A percentile compares a stretch with the other conserved stretches of the same genome.
Evolutionary conservation across 148 eudicot species (phyloP).

Genomic region (Chenopodium berlandieri): DNA sequence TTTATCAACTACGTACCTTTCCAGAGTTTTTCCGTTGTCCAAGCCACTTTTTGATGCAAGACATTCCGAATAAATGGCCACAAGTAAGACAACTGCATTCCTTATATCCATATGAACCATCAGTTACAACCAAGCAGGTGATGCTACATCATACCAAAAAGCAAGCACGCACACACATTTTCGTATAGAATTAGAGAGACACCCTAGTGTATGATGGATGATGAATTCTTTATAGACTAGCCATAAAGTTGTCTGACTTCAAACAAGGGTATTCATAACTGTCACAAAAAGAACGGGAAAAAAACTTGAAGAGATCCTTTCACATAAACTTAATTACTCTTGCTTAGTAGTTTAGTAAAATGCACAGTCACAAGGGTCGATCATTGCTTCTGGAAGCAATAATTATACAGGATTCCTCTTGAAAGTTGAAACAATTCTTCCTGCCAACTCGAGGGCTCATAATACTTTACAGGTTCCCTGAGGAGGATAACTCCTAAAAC

Average conservation of each 20-base stretch:
- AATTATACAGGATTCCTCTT: background rate
- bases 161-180: background rate
- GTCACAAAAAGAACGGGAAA: background rate
- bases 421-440: background rate
- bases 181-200: background rate
- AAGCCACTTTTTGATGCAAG: constrained; percentile 88
- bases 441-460: background rate
- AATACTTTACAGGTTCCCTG: background rate
- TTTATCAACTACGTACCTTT: constrained; percentile 49
- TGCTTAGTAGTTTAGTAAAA: background rate
- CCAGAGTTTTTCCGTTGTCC: constrained; percentile 47
- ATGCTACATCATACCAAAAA: background rate
- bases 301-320: background rate
- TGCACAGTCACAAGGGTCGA: background rate
- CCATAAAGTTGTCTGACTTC: background rate
- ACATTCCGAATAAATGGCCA: constrained; percentile 80
- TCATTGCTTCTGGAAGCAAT: background rate
- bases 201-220: background rate
- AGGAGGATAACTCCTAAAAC: background rate
- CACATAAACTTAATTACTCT: background rate
- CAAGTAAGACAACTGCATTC: constrained; percentile 80
- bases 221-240: background rate
- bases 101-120: constrained; percentile 12
- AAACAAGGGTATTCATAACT: background rate
- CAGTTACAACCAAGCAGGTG: constrained; percentile 6